Conservation (phyloP, 306 rosid genomes). For the Alnus rubra region DNA sequence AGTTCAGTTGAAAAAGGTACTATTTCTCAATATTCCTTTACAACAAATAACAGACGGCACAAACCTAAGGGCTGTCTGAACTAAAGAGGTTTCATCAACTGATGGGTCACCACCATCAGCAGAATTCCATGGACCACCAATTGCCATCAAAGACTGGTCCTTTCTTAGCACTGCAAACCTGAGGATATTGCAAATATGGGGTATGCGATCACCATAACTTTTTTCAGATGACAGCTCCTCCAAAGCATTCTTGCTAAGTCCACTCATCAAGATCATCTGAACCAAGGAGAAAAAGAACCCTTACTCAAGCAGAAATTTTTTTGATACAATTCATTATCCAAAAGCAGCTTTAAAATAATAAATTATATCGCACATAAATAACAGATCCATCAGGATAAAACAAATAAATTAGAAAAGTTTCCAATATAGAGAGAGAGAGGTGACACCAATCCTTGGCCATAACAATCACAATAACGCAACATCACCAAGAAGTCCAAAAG, state of each 20-base stretch:
- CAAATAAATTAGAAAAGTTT: background rate
- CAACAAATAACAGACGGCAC: constrained; percentile 23
- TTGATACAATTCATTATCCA: background rate
- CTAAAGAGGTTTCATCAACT: constrained; percentile 60
- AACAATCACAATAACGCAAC: background rate
- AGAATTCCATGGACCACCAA: constrained; percentile 93
- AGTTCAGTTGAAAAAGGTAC: constrained; percentile 10
- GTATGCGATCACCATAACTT: constrained; percentile 68
- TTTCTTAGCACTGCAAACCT: constrained; percentile 89
- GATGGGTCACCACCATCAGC: constrained; percentile 88
- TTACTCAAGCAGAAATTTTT: constrained; percentile 2
- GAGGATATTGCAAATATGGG: constrained; percentile 87
- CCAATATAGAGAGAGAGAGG: background rate
- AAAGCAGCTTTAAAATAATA: constrained; percentile 2
- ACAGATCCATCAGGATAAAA: constrained; percentile 8
- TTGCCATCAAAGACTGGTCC: constrained; percentile 80
- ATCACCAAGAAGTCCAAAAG: background rate
- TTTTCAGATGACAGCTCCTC: constrained; percentile 93
- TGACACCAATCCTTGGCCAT: background rate
- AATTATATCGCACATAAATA: background rate
- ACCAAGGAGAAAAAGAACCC: constrained; percentile 2
- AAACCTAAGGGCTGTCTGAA: constrained; percentile 81
- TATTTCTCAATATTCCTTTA: background rate
- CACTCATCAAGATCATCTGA: constrained; percentile 89
- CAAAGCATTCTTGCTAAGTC: constrained; percentile 75